These are phyloP conservation scores for Capniomyces stellatus DNA, from an alignment of 371 early-diverging fungal species.

Conservation along the genomic window DNA sequence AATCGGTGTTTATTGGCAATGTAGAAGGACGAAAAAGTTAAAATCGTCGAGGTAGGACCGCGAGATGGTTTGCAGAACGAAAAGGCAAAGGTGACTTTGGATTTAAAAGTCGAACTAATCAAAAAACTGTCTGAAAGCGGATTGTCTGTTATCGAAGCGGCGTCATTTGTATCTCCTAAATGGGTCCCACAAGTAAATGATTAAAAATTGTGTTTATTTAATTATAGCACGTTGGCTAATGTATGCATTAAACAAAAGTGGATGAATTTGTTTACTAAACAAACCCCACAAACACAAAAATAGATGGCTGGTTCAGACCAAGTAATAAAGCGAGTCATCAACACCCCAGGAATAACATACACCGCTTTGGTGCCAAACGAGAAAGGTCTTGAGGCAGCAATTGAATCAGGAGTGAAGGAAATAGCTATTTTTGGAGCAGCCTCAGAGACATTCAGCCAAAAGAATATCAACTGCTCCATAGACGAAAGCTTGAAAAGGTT, in stretches of 20 bases:
- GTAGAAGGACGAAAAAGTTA: slow-evolving; percentile 9
- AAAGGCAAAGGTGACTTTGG: slow-evolving; percentile 59
- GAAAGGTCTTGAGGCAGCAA: slow-evolving; percentile 66
- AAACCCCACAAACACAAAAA: too few species aligned
- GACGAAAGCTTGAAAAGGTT: slow-evolving; percentile 63
- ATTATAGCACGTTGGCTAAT: neutral
- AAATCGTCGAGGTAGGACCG: slow-evolving; percentile 78
- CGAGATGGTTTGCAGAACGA: slow-evolving; percentile 97
- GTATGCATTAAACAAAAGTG: too few species aligned
- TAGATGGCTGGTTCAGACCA: slow-evolving; percentile 72
- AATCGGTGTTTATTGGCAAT: too few species aligned
- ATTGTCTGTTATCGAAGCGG: slow-evolving; percentile 71
- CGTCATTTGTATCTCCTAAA: slow-evolving; percentile 93
- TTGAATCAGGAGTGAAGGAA: slow-evolving; percentile 59
- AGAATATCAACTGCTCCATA: slow-evolving; percentile 87
- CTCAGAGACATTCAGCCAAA: slow-evolving; percentile 67
- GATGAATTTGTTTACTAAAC: too few species aligned
- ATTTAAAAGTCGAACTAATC: slow-evolving; percentile 67
- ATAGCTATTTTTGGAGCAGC: slow-evolving; percentile 89
- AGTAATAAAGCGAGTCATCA: slow-evolving; percentile 49
- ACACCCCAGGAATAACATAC: slow-evolving; percentile 46
- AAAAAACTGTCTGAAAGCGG: slow-evolving; percentile 66
- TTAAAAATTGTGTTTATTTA: neutral
- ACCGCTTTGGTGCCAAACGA: slow-evolving; percentile 87
- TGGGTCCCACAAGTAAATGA: slow-evolving; percentile 79